Conservation (phyloP, 2,329 filamentous ascomycete genomes). For the Aaosphaeria pasadenensis region DNA sequence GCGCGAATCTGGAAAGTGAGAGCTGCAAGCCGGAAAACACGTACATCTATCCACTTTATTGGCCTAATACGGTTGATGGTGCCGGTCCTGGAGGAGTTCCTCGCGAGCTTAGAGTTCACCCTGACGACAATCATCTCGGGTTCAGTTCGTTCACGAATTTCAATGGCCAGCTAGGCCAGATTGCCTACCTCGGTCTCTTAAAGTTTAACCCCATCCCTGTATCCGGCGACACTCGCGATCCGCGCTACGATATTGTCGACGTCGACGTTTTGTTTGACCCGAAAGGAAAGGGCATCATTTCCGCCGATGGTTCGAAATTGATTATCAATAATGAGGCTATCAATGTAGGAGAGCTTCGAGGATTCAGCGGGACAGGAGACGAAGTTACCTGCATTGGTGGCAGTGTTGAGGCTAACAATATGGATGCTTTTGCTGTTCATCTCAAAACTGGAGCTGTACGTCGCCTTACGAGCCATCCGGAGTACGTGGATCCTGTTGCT, state of each 20-base stretch:
- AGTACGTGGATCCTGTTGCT: constrained; percentile 42
- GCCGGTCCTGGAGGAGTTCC: constrained; percentile 28
- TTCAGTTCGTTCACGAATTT: constrained; percentile 39
- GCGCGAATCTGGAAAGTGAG: constrained; percentile 27
- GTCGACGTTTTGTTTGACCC: constrained; percentile 30
- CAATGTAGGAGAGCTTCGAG: constrained; percentile 42
- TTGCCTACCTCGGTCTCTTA: constrained; percentile 38
- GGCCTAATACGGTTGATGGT: constrained; percentile 32
- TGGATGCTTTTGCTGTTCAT: constrained; percentile 43
- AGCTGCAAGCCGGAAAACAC: constrained; percentile 37
- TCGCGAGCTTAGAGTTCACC: constrained; percentile 47
- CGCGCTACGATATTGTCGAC: constrained; percentile 39
- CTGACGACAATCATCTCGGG: constrained; percentile 44
- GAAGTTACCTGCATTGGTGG: constrained; percentile 42
- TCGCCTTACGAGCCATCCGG: constrained; percentile 42
- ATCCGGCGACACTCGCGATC: neutral
- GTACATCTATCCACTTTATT: constrained; percentile 43
- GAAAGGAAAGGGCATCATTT: constrained; percentile 14
- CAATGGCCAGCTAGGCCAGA: constrained; percentile 20
- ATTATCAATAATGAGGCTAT: constrained; percentile 27
- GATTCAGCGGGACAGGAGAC: constrained; percentile 40
- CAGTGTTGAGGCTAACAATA: constrained; percentile 41
- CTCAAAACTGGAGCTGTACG: constrained; percentile 39
- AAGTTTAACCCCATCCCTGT: constrained; percentile 39
- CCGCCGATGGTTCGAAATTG: constrained; percentile 7